A percentile compares a stretch with the other conserved stretches of the same genome.
phyloP scores from a whole-genome alignment of 2,329 filamentous ascomycete genomes.

The Blastomyces gilchristii region DNA sequence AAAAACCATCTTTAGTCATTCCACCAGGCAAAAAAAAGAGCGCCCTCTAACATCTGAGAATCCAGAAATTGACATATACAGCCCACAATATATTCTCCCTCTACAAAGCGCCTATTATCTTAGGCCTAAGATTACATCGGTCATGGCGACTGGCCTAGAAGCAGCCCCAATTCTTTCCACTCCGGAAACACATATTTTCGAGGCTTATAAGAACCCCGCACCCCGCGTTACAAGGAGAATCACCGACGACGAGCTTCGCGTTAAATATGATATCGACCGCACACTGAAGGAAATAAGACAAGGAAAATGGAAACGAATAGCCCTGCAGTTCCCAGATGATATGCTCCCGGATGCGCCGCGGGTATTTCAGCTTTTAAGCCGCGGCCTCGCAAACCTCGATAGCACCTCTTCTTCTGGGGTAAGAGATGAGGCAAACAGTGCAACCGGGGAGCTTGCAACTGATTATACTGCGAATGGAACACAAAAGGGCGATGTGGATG shows the following conservation, averaged over 20 bases:
- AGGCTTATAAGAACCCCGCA: slow-evolving; percentile 38
- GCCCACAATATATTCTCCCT: background rate
- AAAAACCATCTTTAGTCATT: background rate
- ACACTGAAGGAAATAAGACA: slow-evolving; percentile 66
- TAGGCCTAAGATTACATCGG: background rate
- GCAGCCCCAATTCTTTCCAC: slow-evolving; percentile 52
- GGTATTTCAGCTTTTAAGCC: slow-evolving; percentile 58
- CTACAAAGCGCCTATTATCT: background rate
- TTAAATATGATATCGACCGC: slow-evolving; percentile 74
- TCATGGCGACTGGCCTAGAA: slow-evolving; percentile 22
- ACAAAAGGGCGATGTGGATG: slow-evolving; percentile 14
- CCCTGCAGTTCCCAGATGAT: slow-evolving; percentile 88
- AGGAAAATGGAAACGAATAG: slow-evolving; percentile 64
- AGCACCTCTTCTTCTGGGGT: slow-evolving; percentile 15
- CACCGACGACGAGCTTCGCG: slow-evolving; percentile 58
- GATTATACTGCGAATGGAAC: slow-evolving; percentile 17
- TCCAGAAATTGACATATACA: background rate
- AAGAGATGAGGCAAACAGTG: slow-evolving; percentile 11
- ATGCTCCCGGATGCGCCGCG: slow-evolving; percentile 81
- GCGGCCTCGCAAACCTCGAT: slow-evolving; percentile 35
- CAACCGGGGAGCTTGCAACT: slow-evolving; percentile 11
- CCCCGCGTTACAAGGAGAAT: slow-evolving; percentile 21
- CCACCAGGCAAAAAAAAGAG: background rate
- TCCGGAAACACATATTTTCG: slow-evolving; percentile 51
- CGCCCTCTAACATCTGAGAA: background rate